These are phyloP conservation scores for Pezicula carpinea DNA, from an alignment of 2,329 filamentous ascomycete genomes.

Conservation along the genomic window DNA sequence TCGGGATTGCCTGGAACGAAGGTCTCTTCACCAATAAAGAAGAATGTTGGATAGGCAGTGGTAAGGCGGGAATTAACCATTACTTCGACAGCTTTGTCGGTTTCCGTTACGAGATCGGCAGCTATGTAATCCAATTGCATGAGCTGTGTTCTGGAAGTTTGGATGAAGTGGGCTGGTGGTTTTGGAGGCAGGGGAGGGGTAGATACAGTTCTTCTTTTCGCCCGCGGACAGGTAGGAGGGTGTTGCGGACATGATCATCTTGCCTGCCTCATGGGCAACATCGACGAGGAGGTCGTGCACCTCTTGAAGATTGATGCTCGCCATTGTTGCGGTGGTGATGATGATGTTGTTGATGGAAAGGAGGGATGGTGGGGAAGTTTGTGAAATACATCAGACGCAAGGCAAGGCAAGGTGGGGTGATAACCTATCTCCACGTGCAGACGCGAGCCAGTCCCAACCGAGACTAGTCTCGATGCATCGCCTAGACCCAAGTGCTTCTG, in stretches of 20 bases:
- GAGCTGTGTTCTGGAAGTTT: not conserved
- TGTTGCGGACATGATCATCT: slow-evolving; percentile 58
- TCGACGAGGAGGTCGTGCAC: slow-evolving; percentile 57
- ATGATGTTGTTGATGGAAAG: not conserved
- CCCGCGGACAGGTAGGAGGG: slow-evolving; percentile 51
- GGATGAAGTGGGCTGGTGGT: slow-evolving; percentile 2
- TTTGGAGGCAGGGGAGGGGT: slow-evolving; percentile 6
- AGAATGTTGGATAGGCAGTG: slow-evolving; percentile 47
- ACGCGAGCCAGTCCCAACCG: too few relatives aligned
- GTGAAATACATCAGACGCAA: too few relatives aligned
- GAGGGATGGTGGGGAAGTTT: not conserved
- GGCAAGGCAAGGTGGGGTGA: not conserved
- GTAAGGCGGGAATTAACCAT: slow-evolving; percentile 52
- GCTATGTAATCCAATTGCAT: slow-evolving; percentile 44
- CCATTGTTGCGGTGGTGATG: slow-evolving; percentile 35
- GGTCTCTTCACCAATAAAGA: slow-evolving; percentile 74
- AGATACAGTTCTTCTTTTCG: slow-evolving; percentile 59
- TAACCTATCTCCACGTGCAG: not conserved
- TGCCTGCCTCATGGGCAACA: slow-evolving; percentile 59
- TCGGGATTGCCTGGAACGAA: slow-evolving; percentile 57
- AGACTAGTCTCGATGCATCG: too few relatives aligned
- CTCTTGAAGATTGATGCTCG: slow-evolving; percentile 52
- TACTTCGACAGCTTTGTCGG: slow-evolving; percentile 60
- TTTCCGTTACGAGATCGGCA: slow-evolving; percentile 65
- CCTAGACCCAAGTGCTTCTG: too few relatives aligned